Base-by-base conservation (phyloP, 345 rosid genomes). In the Draba incana region DNA sequence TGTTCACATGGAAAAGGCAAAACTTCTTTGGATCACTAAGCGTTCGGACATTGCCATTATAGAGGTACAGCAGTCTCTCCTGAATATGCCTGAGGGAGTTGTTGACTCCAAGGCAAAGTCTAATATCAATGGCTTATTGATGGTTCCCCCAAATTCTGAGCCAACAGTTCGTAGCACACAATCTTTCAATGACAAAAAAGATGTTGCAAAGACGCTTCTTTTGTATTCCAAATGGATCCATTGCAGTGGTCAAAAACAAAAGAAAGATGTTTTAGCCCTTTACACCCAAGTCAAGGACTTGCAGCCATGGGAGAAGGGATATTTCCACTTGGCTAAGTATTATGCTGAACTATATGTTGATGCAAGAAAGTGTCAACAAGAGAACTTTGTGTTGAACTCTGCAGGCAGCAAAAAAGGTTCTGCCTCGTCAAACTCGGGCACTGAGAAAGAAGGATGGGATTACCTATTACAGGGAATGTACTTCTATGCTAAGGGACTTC, bases 271-370 rank as follows among this genome's bases (percentile, higher is more conserved):
- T 51, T 81, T 93, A 67, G 76, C 75, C 69, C 94, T 93, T 64
- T 93, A 90, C 82, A 79, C 87, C 67, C 83, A 87, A 81, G 98
- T 88, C 72, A 84, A 82, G 70, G 98, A 87, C 56, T 74, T 93
- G 83, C 94, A 84, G 78, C 98, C 97, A 14, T 88, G 92, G 96
- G 98, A 93, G 65, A 90, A 93, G 79, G 97, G 98, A 62, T 93
- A 74, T 75, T 93, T 93, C 81, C 86, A 93, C 79, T 69, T 86
- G 84, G 96, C 97, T 20, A 93, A 93, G 83, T 93, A 93, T 78
- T 93, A 84, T 31, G 97, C 88, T 58, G 99, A 93, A 80, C 84
- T 93, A 20, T 92, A 87, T 75, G 89, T 81, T 77, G 98, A 93
- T 84, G 92, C 92, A 69, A 83, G 97, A 70, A 93, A 93, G 76